Evolutionary conservation across 2,329 filamentous ascomycete species (phyloP), one percentile per base, ranked within the genome.

Genomic region (Microsporum canis): DNA sequence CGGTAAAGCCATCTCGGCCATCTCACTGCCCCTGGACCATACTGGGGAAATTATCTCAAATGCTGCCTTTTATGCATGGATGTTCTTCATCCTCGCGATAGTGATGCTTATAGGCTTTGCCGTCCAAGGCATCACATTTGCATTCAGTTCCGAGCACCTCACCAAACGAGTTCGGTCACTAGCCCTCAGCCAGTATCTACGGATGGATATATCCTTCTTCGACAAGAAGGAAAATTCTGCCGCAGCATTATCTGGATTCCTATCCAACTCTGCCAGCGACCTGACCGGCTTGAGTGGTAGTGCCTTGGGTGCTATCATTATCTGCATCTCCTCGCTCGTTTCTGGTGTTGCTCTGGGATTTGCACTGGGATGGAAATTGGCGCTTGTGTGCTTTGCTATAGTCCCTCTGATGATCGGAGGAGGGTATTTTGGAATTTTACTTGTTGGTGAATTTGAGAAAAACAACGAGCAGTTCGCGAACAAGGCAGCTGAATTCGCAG

Each of bases 301-400:
- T 3, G 85, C 88, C 43, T 78, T 89, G 60, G 86, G 87, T 4
- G 88, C 27, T 84, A 0, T 73, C 88, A 23, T 83, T 89, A 61
- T 84, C 86, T 0, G 86, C 88, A 27, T 66, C 81, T 2, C 80
- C 89, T 64, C 89, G 88, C 70, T 82, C 89, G 33, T 64, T 89
- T 14, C 45, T 51, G 45, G 45, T 5, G 83, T 81, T 0, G 86
- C 84, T 1, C 84, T 89, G 60, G 82, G 87, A 34, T 69, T 90
- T 7, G 84, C 86, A 0, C 85, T 91, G 55, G 85, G 85, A 2
- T 91, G 88, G 88, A 87, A 84, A 68, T 88, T 91, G 63, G 87
- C 87, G 0, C 73, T 91, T 12, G 87, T 91, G 2, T 86, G 86
- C 60, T 77, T 91, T 4, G 80, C 86, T 0, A 78, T 83, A 6